These are phyloP conservation scores for Fragilariopsis cylindrus DNA, from an alignment of 108 stramenopile species.

Conservation along the genomic window DNA sequence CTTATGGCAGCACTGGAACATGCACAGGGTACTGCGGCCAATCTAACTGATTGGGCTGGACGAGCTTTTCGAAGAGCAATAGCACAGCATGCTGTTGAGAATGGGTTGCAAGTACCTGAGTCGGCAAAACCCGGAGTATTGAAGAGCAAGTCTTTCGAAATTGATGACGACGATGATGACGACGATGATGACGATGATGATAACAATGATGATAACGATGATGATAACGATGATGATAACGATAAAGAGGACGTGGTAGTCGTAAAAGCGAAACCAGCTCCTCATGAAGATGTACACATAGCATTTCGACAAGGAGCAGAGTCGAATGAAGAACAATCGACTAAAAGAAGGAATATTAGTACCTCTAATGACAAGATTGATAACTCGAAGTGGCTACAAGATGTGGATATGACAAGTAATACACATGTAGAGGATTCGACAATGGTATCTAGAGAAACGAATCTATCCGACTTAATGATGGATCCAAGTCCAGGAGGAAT, in stretches of 20 bases:
- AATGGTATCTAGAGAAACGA: neutral
- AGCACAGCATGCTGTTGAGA: slow-evolving; percentile 57
- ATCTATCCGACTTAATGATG: neutral
- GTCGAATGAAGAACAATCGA: neutral
- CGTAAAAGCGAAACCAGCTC: too few species aligned
- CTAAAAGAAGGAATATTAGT: neutral
- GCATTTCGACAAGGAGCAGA: neutral
- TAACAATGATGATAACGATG: neutral
- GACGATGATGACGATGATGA: neutral
- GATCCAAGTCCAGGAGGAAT: slow-evolving; percentile 59
- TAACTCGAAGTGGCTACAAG: neutral
- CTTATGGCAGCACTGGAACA: slow-evolving; percentile 66
- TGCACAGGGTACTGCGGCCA: slow-evolving; percentile 81
- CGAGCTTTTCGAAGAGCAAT: slow-evolving; percentile 88
- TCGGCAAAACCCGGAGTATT: slow-evolving; percentile 10
- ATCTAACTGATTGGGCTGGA: slow-evolving; percentile 91
- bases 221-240: neutral
- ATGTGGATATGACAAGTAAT: neutral
- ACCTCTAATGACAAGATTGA: neutral
- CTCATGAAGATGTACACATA: neutral
- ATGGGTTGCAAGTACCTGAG: slow-evolving; percentile 23
- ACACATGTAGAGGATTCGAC: neutral
- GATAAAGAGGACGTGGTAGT: neutral
- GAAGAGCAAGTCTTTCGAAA: neutral
- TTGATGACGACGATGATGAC: neutral